Conservation (phyloP, 2,329 filamentous ascomycete species). For the Scedosporium minutisporum region DNA sequence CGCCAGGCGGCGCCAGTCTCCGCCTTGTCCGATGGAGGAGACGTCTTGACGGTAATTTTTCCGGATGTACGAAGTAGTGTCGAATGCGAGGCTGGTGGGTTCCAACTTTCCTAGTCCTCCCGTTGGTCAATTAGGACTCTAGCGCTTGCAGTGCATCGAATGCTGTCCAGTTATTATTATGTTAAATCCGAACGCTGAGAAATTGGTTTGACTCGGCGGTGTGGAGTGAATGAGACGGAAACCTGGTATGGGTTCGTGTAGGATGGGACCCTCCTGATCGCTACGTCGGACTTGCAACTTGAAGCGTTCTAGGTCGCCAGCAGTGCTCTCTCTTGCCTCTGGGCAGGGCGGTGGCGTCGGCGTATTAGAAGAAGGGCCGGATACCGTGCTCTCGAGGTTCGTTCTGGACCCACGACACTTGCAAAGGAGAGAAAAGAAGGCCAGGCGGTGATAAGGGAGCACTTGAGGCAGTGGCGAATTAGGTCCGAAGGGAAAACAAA, state of each 20-base stretch:
- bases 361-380: background rate
- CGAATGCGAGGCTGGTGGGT: background rate
- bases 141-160: background rate
- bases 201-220: background rate
- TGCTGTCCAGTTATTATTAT: background rate
- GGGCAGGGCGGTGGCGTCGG: background rate
- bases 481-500: too few relatives aligned
- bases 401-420: background rate
- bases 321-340: background rate
- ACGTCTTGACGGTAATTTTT: conserved; percentile 5
- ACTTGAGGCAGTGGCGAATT: too few relatives aligned
- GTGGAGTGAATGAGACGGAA: background rate
- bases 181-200: background rate
- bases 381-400: background rate
- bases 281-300: too few relatives aligned
- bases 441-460: too few relatives aligned
- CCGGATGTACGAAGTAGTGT: background rate
- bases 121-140: background rate
- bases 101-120: background rate
- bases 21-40: background rate
- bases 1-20: conserved; percentile 3
- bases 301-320: background rate
- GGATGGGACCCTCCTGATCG: too few relatives aligned
- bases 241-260: background rate
- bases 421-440: too few relatives aligned